These are phyloP conservation scores for Nyctanthes arbortristis DNA, from an alignment of 257 asterid genomes.

Conservation along the genomic window DNA sequence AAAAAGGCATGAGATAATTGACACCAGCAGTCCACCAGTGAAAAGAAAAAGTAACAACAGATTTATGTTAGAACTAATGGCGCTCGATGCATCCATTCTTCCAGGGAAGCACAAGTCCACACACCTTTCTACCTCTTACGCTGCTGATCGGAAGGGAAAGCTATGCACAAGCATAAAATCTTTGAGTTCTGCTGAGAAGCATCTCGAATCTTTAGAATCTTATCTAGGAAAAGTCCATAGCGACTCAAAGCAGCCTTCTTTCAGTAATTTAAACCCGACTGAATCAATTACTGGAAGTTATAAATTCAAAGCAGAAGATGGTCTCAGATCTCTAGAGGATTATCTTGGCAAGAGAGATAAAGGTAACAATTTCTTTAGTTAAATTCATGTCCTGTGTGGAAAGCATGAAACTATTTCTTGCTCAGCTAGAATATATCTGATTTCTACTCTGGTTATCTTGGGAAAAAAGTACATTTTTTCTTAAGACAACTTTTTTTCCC, in stretches of 20 bases:
- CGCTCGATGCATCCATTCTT: slow-evolving; percentile 21
- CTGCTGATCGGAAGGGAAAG: slow-evolving; percentile 30
- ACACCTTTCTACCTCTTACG: slow-evolving; percentile 11
- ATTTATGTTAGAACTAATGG: background rate
- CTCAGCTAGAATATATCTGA: slow-evolving; percentile 1
- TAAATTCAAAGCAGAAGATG: slow-evolving; percentile 31
- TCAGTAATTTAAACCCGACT: slow-evolving; percentile 18
- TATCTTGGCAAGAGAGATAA: slow-evolving; percentile 45
- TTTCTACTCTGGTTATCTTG: background rate
- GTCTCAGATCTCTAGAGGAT: slow-evolving; percentile 45
- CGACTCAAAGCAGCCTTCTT: slow-evolving; percentile 31
- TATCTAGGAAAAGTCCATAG: slow-evolving; percentile 55
- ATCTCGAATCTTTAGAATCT: slow-evolving; percentile 59
- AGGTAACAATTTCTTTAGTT: slow-evolving; percentile 22
- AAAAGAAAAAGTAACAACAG: slow-evolving; percentile 27
- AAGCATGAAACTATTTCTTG: background rate
- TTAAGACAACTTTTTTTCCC: slow-evolving; percentile 6
- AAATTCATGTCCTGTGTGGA: background rate
- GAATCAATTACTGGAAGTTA: slow-evolving; percentile 22
- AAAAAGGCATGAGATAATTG: slow-evolving; percentile 25
- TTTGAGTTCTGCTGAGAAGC: slow-evolving; percentile 45
- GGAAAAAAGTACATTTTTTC: background rate
- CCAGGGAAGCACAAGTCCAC: slow-evolving; percentile 15
- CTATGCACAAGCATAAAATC: slow-evolving; percentile 33
- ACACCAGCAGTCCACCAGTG: slow-evolving; percentile 18